Conservation (phyloP, 2,329 filamentous ascomycete species). For the Pseudogymnoascus sp. region DNA sequence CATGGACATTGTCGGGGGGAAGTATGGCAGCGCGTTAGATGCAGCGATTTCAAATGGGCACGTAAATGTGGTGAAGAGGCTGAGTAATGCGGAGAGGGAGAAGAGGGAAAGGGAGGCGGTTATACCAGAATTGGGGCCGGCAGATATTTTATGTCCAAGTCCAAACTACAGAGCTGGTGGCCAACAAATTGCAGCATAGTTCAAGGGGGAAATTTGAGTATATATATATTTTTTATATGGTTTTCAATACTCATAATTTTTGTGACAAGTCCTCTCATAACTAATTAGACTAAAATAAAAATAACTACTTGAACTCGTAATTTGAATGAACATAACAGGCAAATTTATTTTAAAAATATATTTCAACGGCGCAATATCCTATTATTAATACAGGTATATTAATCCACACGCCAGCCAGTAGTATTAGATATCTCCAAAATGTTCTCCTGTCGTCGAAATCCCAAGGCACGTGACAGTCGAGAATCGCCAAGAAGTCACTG, state of each 20-base stretch:
- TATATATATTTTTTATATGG: too few relatives aligned
- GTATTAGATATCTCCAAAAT: not conserved
- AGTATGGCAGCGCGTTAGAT: not conserved
- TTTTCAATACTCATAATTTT: too few relatives aligned
- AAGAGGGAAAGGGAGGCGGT: not conserved
- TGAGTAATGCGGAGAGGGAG: not conserved
- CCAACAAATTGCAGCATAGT: not conserved
- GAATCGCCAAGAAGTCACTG: slow-evolving; percentile 6
- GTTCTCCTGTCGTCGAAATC: not conserved
- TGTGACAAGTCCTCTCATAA: too few relatives aligned
- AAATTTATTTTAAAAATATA: not conserved
- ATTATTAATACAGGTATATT: not conserved
- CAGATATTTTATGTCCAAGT: not conserved
- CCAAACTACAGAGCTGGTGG: not conserved
- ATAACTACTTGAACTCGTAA: too few relatives aligned
- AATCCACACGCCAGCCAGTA: not conserved
- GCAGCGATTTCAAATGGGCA: not conserved
- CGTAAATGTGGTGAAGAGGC: not conserved
- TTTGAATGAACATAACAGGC: not conserved
- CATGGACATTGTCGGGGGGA: not conserved
- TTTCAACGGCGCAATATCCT: not conserved
- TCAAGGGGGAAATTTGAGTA: too few relatives aligned
- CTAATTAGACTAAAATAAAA: too few relatives aligned
- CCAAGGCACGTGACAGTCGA: not conserved
- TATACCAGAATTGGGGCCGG: not conserved